Evolutionary conservation across 2,329 filamentous ascomycete genomes (phyloP), one percentile per base, ranked within the genome.

Genomic region (Aspergillus pseudoviridinutans): DNA sequence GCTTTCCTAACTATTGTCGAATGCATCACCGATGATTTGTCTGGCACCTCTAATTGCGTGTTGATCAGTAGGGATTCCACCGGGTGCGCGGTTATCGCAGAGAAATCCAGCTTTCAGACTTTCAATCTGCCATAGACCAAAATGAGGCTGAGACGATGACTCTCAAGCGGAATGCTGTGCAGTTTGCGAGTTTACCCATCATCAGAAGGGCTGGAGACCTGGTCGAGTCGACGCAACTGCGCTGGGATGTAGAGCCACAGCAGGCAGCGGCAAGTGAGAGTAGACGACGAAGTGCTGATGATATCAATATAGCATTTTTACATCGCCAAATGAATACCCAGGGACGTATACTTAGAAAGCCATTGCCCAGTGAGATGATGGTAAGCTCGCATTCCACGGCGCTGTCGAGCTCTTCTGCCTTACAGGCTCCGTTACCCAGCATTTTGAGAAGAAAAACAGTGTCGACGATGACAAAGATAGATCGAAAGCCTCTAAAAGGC

Each of bases 51-150:
- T 71, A 67, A 71, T 71, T 61, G 66, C 62, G 63, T 67, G 66
- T 67, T 68, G 55, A 55, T 38, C 49, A 70, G 68, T 73, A 73
- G 71, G 71, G 59, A 60, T 66, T 62, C 54, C 64, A 70, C 61
- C 65, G 69, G 50, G 58, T 57, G 53, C 65, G 59, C 61, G 64
- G 64, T 53, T 61, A 64, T 57, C 68, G 69, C 58, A 65, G 60
- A 54, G 67, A 65, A 53, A 52, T 66, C 60, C 51, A 66, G 57
- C 59, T 63, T 51, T 55, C 61, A 50, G 62, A 62, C 49, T 59
- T 62, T 50, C 55, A 57, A 55, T 58, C 50, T 60, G 64, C 41
- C 58, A 56, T 64, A 61, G 63, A 64, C 46, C 28, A 58, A 44
- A 56, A 61, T 3, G 64, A 63, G 28, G 49, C 60, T 3, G 56